Percentiles rank a stretch among this genome's conserved stretches.
Evolutionary conservation across 495 filamentous ascomycete species (phyloP).

Genomic region (Bombardia bombarda): DNA sequence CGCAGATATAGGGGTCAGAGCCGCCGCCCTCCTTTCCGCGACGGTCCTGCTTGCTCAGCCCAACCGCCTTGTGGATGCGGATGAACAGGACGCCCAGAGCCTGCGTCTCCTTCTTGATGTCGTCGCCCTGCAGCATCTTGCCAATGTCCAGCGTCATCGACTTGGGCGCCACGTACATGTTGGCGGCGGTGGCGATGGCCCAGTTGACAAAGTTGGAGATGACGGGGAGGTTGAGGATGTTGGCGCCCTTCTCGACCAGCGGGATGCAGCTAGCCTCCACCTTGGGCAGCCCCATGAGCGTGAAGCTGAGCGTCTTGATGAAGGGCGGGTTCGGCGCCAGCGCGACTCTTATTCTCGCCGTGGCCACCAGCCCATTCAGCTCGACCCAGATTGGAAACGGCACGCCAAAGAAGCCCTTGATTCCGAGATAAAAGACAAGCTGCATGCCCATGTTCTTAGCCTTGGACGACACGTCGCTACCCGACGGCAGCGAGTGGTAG

Average conservation of each 20-base stretch:
- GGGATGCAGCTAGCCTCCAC: slow-evolving; percentile 86
- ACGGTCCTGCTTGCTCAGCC: slow-evolving; percentile 85
- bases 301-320: slow-evolving; percentile 85
- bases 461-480: slow-evolving; percentile 59
- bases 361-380: slow-evolving; percentile 76
- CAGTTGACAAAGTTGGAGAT: slow-evolving; percentile 97
- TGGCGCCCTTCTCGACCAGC: slow-evolving; percentile 80
- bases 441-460: slow-evolving; percentile 94
- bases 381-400: slow-evolving; percentile 87
- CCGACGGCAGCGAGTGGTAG: slow-evolving; percentile 78
- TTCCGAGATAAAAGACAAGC: slow-evolving; percentile 83
- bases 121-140: slow-evolving; percentile 83
- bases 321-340: slow-evolving; percentile 88
- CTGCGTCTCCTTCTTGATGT: slow-evolving; percentile 78
- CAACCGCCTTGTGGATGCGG: slow-evolving; percentile 77
- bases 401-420: slow-evolving; percentile 79
- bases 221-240: slow-evolving; percentile 82
- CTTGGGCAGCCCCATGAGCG: slow-evolving; percentile 84
- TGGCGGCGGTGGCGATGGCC: slow-evolving; percentile 77
- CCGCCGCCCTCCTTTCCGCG: slow-evolving; percentile 79
- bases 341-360: slow-evolving; percentile 70
- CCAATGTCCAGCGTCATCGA: slow-evolving; percentile 86
- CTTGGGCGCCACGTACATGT: slow-evolving; percentile 94
- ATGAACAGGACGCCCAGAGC: slow-evolving; percentile 86
- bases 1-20: slow-evolving; percentile 84